A percentile compares a stretch with the other conserved stretches of the same genome.
phyloP scores from a whole-genome alignment of 805 yeast species.

The Ogataea nonfermentans region DNA sequence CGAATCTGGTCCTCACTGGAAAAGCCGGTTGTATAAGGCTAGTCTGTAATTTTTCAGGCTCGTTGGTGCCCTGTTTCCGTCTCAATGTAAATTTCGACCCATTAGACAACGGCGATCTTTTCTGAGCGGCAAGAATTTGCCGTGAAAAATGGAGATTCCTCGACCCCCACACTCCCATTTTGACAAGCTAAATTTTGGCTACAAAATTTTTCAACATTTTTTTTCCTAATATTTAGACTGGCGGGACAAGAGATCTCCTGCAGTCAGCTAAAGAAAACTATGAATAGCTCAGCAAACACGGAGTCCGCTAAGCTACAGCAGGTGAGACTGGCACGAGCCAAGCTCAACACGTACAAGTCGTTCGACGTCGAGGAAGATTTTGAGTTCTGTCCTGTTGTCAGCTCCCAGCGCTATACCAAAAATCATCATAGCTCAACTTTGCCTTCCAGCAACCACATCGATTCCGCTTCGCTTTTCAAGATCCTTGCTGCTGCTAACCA shows the following conservation, averaged over 20 bases:
- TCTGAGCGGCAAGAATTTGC: constrained; percentile 2
- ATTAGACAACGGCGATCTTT: too few relatives aligned
- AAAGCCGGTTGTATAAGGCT: constrained; percentile 31
- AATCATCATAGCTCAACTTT: constrained; percentile 7
- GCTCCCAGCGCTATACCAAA: constrained; percentile 8
- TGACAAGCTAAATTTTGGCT: neutral
- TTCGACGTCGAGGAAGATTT: constrained; percentile 70
- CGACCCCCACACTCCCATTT: neutral
- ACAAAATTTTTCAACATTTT: constrained; percentile 9
- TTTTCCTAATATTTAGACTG: constrained; percentile 1
- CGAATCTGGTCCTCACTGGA: constrained; percentile 87
- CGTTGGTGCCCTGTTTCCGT: constrained; percentile 4
- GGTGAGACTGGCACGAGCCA: constrained; percentile 40
- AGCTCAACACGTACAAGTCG: constrained; percentile 61
- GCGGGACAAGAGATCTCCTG: constrained; percentile 6
- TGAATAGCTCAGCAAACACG: constrained; percentile 8
- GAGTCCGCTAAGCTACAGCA: constrained; percentile 15
- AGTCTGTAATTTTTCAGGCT: neutral
- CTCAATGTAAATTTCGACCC: constrained; percentile 17
- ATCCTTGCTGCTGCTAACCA: constrained; percentile 23
- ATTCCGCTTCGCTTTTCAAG: constrained; percentile 20
- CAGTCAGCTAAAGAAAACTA: neutral
- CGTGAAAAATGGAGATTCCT: constrained; percentile 1
- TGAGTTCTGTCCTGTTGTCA: constrained; percentile 59
- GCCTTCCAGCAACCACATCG: constrained; percentile 13